Conservation (phyloP, 208 protist genomes). For the Leishmania tarentolae region DNA sequence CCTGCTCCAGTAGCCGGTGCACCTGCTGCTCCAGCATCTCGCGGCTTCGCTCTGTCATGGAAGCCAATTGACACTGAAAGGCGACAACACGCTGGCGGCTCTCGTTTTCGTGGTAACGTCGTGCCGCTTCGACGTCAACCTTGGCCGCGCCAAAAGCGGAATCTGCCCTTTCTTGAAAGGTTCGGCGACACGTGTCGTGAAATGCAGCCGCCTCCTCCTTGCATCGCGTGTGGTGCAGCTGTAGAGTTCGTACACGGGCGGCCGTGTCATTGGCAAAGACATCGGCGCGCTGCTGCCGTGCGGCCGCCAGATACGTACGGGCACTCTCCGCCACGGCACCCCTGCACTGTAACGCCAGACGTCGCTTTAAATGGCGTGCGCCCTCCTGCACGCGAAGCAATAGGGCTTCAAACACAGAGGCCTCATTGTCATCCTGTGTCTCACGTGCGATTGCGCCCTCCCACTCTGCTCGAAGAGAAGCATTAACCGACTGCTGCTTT, state of each 20-base stretch:
- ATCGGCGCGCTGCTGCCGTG: constrained; percentile 16
- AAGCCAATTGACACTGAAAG: constrained; percentile 18
- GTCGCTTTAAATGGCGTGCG: constrained; percentile 25
- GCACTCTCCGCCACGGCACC: constrained; percentile 8
- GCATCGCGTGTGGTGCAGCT: neutral
- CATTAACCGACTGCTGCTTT: constrained; percentile 9
- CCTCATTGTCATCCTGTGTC: constrained; percentile 3
- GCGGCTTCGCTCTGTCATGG: constrained; percentile 20
- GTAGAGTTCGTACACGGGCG: constrained; percentile 7
- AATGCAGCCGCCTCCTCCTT: constrained; percentile 6
- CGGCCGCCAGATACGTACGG: constrained; percentile 11
- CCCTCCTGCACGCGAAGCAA: constrained; percentile 21
- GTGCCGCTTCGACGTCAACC: constrained; percentile 3
- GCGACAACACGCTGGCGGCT: constrained; percentile 18
- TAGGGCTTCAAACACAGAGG: constrained; percentile 14
- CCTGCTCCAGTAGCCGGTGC: constrained; percentile 9
- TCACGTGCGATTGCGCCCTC: constrained; percentile 8
- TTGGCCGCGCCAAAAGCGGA: constrained; percentile 23
- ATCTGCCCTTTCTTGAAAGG: constrained; percentile 22
- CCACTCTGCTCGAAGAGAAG: constrained; percentile 13
- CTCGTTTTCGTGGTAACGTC: constrained; percentile 9
- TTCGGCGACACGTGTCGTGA: constrained; percentile 12
- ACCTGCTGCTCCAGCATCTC: constrained; percentile 22
- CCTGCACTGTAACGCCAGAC: constrained; percentile 19
- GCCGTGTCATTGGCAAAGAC: constrained; percentile 18